Evolutionary conservation across 129 eudicot species (phyloP).

Genomic region (Silybum marianum): DNA sequence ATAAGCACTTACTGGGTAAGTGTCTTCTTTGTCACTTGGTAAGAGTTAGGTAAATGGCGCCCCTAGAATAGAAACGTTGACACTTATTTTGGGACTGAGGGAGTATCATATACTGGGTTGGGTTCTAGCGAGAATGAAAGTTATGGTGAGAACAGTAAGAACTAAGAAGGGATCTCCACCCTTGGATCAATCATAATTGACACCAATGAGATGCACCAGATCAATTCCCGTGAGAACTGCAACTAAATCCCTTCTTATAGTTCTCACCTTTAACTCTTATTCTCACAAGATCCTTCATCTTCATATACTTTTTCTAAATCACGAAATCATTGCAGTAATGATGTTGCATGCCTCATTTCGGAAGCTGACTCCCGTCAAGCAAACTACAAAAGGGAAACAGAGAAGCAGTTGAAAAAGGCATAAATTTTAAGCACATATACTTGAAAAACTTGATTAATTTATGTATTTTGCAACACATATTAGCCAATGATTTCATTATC

Average conservation of each 20-base stretch:
- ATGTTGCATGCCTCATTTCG: conserved; percentile 89
- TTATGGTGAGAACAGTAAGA: background rate
- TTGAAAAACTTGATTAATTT: background rate
- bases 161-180: background rate
- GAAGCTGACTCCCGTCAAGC: conserved; percentile 80
- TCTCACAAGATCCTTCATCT: background rate
- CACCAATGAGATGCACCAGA: too few species aligned
- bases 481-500: conserved; percentile 6
- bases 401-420: conserved; percentile 21
- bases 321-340: conserved; percentile 48
- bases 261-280: background rate
- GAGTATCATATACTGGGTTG: background rate
- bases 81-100: background rate
- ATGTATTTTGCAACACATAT: conserved; percentile 7
- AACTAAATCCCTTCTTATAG: background rate
- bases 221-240: too few species aligned
- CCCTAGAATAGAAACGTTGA: background rate
- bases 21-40: background rate
- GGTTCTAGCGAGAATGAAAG: background rate
- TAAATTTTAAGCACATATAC: background rate
- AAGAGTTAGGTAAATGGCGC: background rate
- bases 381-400: conserved; percentile 52
- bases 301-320: conserved; percentile 7
- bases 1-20: background rate
- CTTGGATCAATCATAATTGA: too few species aligned